Evolutionary conservation across 202 grass and related monocot genomes (phyloP).

Genomic region (Setaria viridis): DNA sequence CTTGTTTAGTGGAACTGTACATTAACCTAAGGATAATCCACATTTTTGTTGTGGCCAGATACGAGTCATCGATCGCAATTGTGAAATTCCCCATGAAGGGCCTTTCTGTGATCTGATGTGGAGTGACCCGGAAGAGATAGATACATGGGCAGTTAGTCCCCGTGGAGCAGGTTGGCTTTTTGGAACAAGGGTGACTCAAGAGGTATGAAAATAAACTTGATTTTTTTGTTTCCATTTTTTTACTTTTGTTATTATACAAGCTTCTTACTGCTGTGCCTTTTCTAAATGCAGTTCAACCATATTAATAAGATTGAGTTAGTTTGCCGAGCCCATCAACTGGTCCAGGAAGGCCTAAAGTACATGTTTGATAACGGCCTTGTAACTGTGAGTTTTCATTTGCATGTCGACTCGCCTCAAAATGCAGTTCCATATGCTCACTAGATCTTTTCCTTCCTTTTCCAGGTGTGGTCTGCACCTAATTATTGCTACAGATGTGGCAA

Average conservation of each 20-base stretch:
- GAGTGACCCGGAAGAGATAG: slow-evolving; percentile 98
- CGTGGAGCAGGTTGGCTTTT: slow-evolving; percentile 91
- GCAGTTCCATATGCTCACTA: not conserved
- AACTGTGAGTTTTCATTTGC: slow-evolving; percentile 68
- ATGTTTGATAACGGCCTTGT: slow-evolving; percentile 75
- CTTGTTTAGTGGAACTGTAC: not conserved
- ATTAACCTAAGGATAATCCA: not conserved
- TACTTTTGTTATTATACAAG: not conserved
- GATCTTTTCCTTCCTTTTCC: slow-evolving; percentile 29
- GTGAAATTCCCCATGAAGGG: slow-evolving; percentile 97
- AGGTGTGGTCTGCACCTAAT: slow-evolving; percentile 96
- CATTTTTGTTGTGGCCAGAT: slow-evolving; percentile 54
- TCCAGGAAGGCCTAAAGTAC: slow-evolving; percentile 72
- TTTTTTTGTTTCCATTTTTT: not conserved
- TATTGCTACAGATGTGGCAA: slow-evolving; percentile 98
- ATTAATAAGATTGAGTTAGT: slow-evolving; percentile 89
- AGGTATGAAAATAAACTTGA: slow-evolving; percentile 36
- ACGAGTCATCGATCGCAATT: slow-evolving; percentile 88
- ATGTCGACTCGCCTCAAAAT: slow-evolving; percentile 7
- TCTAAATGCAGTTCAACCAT: slow-evolving; percentile 63
- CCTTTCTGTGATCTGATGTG: slow-evolving; percentile 99
- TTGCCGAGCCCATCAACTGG: slow-evolving; percentile 74
- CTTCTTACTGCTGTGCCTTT: slow-evolving; percentile 33
- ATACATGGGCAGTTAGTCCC: slow-evolving; percentile 83
- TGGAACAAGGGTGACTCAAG: slow-evolving; percentile 71